A percentile compares a stretch with the other conserved stretches of the same genome.
phyloP scores from a whole-genome alignment of 1,284 basidiomycete genomes.

The Irpex lacteus region DNA sequence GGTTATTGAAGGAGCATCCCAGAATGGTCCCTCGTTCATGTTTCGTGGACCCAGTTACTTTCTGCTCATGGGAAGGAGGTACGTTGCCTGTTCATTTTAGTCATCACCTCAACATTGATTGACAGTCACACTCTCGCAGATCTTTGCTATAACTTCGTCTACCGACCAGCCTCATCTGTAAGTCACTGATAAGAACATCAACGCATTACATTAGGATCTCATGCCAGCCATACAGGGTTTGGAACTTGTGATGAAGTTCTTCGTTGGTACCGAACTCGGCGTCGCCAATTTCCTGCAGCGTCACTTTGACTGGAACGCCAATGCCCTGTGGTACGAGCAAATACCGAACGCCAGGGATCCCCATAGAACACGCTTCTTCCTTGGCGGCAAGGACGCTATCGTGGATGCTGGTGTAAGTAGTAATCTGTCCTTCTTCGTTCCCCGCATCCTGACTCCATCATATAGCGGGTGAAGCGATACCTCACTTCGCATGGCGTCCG shows the following conservation, averaged over 20 bases:
- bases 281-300: constrained; percentile 83
- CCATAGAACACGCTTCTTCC: constrained; percentile 60
- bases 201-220: constrained; percentile 9
- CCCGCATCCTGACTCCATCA: constrained; percentile 1
- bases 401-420: constrained; percentile 63
- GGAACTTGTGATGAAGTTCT: constrained; percentile 82
- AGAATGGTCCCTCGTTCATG: constrained; percentile 71
- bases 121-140: constrained; percentile 39
- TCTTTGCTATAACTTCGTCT: constrained; percentile 87
- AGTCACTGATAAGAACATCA: constrained; percentile 20
- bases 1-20: constrained; percentile 81
- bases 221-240: constrained; percentile 50
- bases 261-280: constrained; percentile 82
- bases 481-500: constrained; percentile 73
- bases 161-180: constrained; percentile 62
- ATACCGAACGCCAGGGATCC: constrained; percentile 75
- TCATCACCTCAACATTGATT: constrained; percentile 2
- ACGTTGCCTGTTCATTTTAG: constrained; percentile 20
- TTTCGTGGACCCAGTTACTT: constrained; percentile 87
- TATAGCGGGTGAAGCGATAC: constrained; percentile 70
- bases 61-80: constrained; percentile 91
- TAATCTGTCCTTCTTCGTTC: neutral
- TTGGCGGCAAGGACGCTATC: constrained; percentile 81
- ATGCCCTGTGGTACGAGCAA: constrained; percentile 86
- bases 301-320: constrained; percentile 86